phyloP scores from a whole-genome alignment of 768 basidiomycete species.

The Naganishia vaughanmartiniae region DNA sequence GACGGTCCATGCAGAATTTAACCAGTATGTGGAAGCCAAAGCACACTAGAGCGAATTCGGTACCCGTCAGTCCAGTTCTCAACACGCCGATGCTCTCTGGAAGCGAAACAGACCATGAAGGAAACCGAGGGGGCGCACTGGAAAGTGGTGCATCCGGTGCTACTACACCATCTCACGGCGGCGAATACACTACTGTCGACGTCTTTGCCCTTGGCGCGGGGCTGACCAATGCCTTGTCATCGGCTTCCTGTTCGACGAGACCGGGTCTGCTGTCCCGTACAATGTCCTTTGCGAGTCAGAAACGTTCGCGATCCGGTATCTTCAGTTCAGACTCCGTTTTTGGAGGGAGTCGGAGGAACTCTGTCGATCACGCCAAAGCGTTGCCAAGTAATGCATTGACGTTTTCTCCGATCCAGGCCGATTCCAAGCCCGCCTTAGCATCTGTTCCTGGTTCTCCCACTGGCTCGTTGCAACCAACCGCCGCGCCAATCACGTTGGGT shows the following conservation, averaged over 20 bases:
- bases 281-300: slow-evolving; percentile 21
- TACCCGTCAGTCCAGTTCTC: slow-evolving; percentile 10
- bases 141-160: slow-evolving; percentile 16
- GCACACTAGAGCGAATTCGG: slow-evolving; percentile 17
- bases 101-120: slow-evolving; percentile 11
- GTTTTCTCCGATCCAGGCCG: background rate
- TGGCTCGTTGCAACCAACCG: background rate
- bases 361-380: slow-evolving; percentile 12
- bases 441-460: slow-evolving; percentile 30
- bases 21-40: slow-evolving; percentile 16
- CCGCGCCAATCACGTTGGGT: background rate
- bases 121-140: background rate
- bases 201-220: slow-evolving; percentile 23
- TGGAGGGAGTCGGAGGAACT: slow-evolving; percentile 23
- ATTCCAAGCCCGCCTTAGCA: slow-evolving; percentile 4
- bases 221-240: slow-evolving; percentile 6
- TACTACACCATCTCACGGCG: slow-evolving; percentile 5
- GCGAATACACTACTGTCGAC: slow-evolving; percentile 13
- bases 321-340: slow-evolving; percentile 4
- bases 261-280: slow-evolving; percentile 3
- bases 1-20: slow-evolving; percentile 18
- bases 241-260: background rate
- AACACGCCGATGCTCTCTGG: background rate
- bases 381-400: slow-evolving; percentile 12
- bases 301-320: slow-evolving; percentile 8